These are phyloP conservation scores for Cenchrus fungigraminus DNA, from an alignment of 176 grass and related monocot species.

Conservation along the genomic window DNA sequence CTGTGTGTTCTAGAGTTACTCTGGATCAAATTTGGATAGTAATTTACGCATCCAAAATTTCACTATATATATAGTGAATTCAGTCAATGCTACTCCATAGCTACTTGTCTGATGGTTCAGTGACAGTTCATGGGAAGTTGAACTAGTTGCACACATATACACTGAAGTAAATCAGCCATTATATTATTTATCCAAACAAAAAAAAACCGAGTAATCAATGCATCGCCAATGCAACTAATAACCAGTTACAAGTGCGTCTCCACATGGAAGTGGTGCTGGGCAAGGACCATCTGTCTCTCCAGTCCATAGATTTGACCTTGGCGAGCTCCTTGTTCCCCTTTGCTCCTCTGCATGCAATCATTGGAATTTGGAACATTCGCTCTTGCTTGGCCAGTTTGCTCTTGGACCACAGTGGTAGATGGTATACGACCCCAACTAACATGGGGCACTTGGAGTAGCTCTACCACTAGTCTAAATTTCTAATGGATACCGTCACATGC, in stretches of 20 bases:
- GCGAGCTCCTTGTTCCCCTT: not conserved
- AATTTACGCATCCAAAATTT: no score
- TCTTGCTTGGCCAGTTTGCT: slow-evolving; percentile 37
- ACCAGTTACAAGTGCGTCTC: not conserved
- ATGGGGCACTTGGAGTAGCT: no score
- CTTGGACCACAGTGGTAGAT: slow-evolving; percentile 27
- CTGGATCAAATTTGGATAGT: no score
- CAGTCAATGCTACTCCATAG: no score
- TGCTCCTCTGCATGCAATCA: slow-evolving; percentile 25
- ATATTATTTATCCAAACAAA: not conserved
- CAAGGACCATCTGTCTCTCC: slow-evolving; percentile 53
- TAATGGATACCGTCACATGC: no score
- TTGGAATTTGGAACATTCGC: slow-evolving; percentile 22
- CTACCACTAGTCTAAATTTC: no score
- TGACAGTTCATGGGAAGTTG: not conserved
- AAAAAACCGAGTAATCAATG: slow-evolving; percentile 1
- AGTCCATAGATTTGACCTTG: slow-evolving; percentile 34
- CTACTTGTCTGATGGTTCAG: not conserved
- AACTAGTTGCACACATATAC: not conserved
- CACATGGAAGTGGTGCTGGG: slow-evolving; percentile 51
- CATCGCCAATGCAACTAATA: not conserved
- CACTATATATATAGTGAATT: not conserved
- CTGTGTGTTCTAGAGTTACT: no score
- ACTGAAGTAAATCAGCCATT: not conserved
- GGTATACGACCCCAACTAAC: no score